These are phyloP conservation scores for Apiospora arundinis DNA, from an alignment of 2,329 filamentous ascomycete species.

Conservation along the genomic window DNA sequence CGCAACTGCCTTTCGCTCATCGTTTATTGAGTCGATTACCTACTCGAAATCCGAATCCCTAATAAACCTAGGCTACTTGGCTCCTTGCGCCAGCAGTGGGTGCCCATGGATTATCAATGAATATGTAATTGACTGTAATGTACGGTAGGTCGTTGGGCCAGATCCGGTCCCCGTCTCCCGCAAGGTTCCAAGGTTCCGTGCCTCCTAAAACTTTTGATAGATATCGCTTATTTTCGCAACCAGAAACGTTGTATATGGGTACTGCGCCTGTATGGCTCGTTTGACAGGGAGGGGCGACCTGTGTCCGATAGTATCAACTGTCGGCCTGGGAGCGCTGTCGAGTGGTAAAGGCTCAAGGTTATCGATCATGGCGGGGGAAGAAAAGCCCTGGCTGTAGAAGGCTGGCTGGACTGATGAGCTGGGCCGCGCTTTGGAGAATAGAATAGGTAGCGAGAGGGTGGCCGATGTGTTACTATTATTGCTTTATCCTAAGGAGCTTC, in stretches of 20 bases:
- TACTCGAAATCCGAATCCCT: background rate
- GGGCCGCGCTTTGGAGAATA: background rate
- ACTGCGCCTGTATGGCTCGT: background rate
- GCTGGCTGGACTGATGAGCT: background rate
- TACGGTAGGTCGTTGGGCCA: background rate
- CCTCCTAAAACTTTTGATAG: background rate
- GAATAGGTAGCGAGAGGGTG: background rate
- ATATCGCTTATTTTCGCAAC: background rate
- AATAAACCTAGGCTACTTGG: conserved; percentile 12
- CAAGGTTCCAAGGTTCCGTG: conserved; percentile 13
- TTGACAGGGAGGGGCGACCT: background rate
- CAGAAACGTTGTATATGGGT: background rate
- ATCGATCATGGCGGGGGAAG: conserved; percentile 12
- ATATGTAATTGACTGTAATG: background rate
- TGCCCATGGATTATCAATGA: background rate
- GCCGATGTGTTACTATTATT: conserved; percentile 9
- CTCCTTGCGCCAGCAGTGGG: background rate
- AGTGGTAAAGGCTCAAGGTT: background rate
- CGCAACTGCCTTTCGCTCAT: conserved; percentile 16
- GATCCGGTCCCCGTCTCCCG: background rate
- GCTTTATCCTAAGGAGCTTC: conserved; percentile 14
- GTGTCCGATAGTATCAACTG: background rate
- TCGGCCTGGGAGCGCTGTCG: background rate
- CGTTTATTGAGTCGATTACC: background rate
- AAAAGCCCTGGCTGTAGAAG: background rate